phyloP scores from a whole-genome alignment of 176 grass and related monocot genomes.

The Paspalum notatum region DNA sequence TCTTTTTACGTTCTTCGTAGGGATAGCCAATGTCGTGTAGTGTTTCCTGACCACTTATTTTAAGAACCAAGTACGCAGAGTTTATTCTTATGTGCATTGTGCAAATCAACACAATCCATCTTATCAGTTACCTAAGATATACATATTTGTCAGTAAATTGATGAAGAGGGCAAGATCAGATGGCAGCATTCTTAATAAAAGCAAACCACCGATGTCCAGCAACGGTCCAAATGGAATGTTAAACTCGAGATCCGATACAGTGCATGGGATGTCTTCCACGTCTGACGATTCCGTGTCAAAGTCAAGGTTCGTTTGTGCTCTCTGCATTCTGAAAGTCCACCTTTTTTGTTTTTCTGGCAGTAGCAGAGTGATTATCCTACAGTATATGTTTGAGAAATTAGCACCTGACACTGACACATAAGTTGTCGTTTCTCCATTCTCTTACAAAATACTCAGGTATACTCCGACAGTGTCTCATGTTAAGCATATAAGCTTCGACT shows the following conservation, averaged over 20 bases:
- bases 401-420: not conserved
- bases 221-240: slow-evolving; percentile 57
- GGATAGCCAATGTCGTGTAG: slow-evolving; percentile 1
- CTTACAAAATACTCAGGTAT: slow-evolving; percentile 47
- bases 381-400: slow-evolving; percentile 7
- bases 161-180: slow-evolving; percentile 88
- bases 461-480: slow-evolving; percentile 42
- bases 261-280: slow-evolving; percentile 37
- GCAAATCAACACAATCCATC: slow-evolving; percentile 19
- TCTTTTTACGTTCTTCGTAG: not conserved
- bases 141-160: slow-evolving; percentile 68
- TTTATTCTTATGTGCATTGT: slow-evolving; percentile 32
- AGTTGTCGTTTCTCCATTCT: slow-evolving; percentile 31
- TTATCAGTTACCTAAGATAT: slow-evolving; percentile 30
- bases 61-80: slow-evolving; percentile 29
- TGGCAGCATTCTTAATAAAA: slow-evolving; percentile 74
- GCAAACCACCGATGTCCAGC: slow-evolving; percentile 49
- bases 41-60: slow-evolving; percentile 19
- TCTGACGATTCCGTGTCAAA: slow-evolving; percentile 31
- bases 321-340: slow-evolving; percentile 35
- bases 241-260: slow-evolving; percentile 36
- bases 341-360: slow-evolving; percentile 19
- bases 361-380: not conserved
- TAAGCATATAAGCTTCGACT: slow-evolving; percentile 50
- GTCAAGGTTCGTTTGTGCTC: slow-evolving; percentile 46